These are phyloP conservation scores for Pseudocercospora pini-densiflorae DNA, from an alignment of 2,329 filamentous ascomycete genomes.

Conservation along the genomic window DNA sequence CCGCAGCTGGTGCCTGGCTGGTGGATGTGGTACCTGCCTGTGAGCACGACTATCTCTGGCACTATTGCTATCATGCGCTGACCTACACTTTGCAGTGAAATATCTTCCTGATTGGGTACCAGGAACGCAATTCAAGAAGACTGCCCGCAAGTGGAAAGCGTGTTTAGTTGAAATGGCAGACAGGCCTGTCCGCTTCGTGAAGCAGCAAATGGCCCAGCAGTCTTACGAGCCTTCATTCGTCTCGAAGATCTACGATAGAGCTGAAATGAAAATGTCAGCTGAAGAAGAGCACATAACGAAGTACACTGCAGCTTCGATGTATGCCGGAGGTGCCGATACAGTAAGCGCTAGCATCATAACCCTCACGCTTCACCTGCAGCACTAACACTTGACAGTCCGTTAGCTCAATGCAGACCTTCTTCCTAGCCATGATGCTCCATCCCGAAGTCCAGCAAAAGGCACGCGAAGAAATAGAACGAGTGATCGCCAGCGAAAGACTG, in stretches of 20 bases:
- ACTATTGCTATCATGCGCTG: not conserved
- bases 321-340: constrained; percentile 49
- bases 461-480: constrained; percentile 38
- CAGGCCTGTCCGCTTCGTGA: constrained; percentile 50
- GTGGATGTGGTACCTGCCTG: constrained; percentile 52
- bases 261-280: constrained; percentile 20
- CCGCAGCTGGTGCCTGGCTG: constrained; percentile 49
- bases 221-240: constrained; percentile 48
- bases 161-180: constrained; percentile 42
- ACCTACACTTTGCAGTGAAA: constrained; percentile 33
- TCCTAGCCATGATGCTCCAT: constrained; percentile 38
- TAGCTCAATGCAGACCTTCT: constrained; percentile 39
- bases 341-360: not conserved
- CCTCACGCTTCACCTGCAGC: constrained; percentile 13
- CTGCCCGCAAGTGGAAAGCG: constrained; percentile 44
- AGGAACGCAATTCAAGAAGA: constrained; percentile 51
- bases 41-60: not conserved
- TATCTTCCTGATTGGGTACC: constrained; percentile 53
- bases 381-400: not conserved
- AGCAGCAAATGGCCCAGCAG: constrained; percentile 38
- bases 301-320: constrained; percentile 50
- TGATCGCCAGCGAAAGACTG: constrained; percentile 34
- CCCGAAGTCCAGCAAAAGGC: constrained; percentile 38
- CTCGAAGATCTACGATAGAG: constrained; percentile 45
- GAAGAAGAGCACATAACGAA: constrained; percentile 45